phyloP scores from a whole-genome alignment of 2,329 filamentous ascomycete genomes.

The Teratosphaeria destructans region DNA sequence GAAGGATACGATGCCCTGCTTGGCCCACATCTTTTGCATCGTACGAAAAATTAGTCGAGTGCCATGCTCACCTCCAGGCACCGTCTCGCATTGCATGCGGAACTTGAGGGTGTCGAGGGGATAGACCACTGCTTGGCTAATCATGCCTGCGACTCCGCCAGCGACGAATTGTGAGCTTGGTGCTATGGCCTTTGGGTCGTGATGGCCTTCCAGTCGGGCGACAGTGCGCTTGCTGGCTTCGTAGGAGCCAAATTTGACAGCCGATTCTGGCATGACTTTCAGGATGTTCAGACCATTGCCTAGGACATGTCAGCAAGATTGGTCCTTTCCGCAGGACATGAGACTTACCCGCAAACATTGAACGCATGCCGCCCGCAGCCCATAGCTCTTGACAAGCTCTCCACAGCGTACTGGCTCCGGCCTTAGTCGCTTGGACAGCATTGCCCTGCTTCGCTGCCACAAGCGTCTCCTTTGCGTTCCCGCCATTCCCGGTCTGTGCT shows the following conservation, averaged over 20 bases:
- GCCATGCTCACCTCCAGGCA: conserved; percentile 72
- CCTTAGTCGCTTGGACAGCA: conserved; percentile 52
- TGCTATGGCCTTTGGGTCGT: conserved; percentile 67
- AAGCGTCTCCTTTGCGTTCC: conserved; percentile 46
- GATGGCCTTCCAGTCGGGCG: conserved; percentile 77
- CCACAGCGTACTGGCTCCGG: conserved; percentile 57
- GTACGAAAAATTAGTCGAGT: conserved; percentile 75
- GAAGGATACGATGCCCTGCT: conserved; percentile 63
- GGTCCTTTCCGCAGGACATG: not conserved
- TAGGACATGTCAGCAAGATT: conserved; percentile 28
- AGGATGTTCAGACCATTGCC: conserved; percentile 93
- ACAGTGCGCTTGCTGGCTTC: conserved; percentile 87
- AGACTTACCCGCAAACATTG: conserved; percentile 77
- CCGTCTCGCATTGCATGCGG: conserved; percentile 89
- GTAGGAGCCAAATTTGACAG: conserved; percentile 96
- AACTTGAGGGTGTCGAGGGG: conserved; percentile 77
- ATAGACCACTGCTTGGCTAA: conserved; percentile 93
- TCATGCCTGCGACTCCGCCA: conserved; percentile 84
- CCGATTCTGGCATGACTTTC: conserved; percentile 98
- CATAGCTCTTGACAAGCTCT: conserved; percentile 70
- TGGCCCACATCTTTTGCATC: conserved; percentile 73
- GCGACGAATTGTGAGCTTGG: conserved; percentile 82
- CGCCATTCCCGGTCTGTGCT: conserved; percentile 58
- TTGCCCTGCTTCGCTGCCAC: conserved; percentile 61
- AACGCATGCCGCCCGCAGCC: conserved; percentile 73